phyloP scores from a whole-genome alignment of 2,329 filamentous ascomycete species.

The Diaporthe citriasiana region DNA sequence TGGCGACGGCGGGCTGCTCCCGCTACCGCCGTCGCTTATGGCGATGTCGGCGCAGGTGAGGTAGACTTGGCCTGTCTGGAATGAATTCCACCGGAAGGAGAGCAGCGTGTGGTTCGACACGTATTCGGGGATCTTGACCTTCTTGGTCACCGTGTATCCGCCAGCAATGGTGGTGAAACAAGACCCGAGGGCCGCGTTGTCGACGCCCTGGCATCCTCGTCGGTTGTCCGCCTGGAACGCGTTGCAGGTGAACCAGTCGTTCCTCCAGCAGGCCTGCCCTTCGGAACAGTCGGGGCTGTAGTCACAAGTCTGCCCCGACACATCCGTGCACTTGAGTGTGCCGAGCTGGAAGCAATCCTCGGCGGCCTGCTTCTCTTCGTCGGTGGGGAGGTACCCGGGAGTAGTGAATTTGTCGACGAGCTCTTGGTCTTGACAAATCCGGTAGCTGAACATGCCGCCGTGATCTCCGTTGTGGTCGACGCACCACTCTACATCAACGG shows the following conservation, averaged over 20 bases:
- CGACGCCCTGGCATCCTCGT: conserved; percentile 61
- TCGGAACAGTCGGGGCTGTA: conserved; percentile 62
- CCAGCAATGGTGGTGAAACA: conserved; percentile 67
- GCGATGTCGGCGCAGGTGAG: conserved; percentile 67
- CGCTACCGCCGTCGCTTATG: conserved; percentile 49
- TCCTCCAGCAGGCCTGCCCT: conserved; percentile 61
- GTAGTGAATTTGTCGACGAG: conserved; percentile 65
- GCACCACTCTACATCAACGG: conserved; percentile 67
- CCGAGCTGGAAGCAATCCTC: conserved; percentile 67
- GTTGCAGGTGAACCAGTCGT: conserved; percentile 70
- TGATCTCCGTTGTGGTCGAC: conserved; percentile 70
- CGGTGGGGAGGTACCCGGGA: conserved; percentile 61
- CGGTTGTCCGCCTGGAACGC: conserved; percentile 55
- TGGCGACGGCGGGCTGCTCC: conserved; percentile 40
- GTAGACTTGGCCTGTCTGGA: conserved; percentile 68
- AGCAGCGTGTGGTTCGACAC: conserved; percentile 64
- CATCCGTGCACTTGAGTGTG: conserved; percentile 63
- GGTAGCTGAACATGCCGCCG: conserved; percentile 69
- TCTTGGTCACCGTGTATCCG: conserved; percentile 66
- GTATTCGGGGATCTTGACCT: conserved; percentile 64
- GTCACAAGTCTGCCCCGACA: conserved; percentile 62
- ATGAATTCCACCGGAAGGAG: conserved; percentile 68
- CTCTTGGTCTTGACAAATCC: conserved; percentile 65
- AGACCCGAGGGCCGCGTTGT: conserved; percentile 57
- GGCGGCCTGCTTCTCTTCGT: conserved; percentile 65